Conservation (phyloP, 306 rosid genomes). For the Lotus japonicus region DNA sequence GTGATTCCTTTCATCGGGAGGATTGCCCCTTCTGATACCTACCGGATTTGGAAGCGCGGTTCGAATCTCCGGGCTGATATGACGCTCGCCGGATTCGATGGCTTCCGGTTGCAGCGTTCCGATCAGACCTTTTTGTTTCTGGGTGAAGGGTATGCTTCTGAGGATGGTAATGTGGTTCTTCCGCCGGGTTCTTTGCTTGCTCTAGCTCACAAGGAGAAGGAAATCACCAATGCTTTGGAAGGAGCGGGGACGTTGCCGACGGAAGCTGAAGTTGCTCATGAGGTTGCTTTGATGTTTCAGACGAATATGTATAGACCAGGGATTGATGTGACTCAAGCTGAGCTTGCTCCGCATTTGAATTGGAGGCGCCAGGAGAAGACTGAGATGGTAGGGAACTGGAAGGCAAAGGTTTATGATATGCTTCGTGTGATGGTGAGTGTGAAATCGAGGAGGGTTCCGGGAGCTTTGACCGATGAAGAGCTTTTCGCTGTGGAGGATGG, state of each 20-base stretch:
- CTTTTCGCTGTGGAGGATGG: slow-evolving; percentile 79
- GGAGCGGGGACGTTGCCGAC: slow-evolving; percentile 97
- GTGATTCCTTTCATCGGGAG: slow-evolving; percentile 96
- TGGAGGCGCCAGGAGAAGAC: slow-evolving; percentile 99
- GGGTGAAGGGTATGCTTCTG: slow-evolving; percentile 86
- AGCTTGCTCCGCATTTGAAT: slow-evolving; percentile 88
- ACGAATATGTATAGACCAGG: slow-evolving; percentile 98
- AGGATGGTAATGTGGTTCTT: slow-evolving; percentile 53
- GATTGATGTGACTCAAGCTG: slow-evolving; percentile 96
- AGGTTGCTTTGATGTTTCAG: slow-evolving; percentile 87
- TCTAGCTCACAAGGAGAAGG: slow-evolving; percentile 94
- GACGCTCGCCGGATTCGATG: slow-evolving; percentile 99
- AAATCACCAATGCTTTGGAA: slow-evolving; percentile 90
- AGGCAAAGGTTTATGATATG: slow-evolving; percentile 96
- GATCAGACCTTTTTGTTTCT: slow-evolving; percentile 92
- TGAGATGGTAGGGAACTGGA: slow-evolving; percentile 93
- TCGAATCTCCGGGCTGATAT: slow-evolving; percentile 97
- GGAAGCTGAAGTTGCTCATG: slow-evolving; percentile 82
- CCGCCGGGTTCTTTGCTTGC: slow-evolving; percentile 80
- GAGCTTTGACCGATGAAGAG: slow-evolving; percentile 98
- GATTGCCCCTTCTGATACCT: slow-evolving; percentile 94
- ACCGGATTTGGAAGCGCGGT: slow-evolving; percentile 98
- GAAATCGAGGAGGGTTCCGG: slow-evolving; percentile 92
- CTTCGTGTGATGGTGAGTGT: slow-evolving; percentile 96
- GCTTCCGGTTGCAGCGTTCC: slow-evolving; percentile 89